Base-by-base conservation (phyloP, 768 basidiomycete species). In the Leucocoprinus birnbaumii region DNA sequence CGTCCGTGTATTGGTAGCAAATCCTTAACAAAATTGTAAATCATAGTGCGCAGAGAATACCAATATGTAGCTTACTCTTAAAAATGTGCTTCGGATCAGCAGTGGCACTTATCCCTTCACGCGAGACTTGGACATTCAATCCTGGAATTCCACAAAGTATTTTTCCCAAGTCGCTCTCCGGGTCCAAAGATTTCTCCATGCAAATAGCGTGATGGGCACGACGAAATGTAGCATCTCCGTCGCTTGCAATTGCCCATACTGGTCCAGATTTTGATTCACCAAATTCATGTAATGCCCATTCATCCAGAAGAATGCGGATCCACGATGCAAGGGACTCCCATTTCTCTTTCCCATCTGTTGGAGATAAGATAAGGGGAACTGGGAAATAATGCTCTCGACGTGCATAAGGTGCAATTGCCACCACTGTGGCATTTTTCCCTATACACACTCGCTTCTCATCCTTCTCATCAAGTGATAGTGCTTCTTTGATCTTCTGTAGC, bases 11-110 rank as follows among this genome's bases (percentile, higher is more conserved):
- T n/a, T n/a, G n/a, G n/a, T n/a, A n/a, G n/a, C n/a, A n/a, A n/a
- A n/a, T n/a, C n/a, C n/a, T n/a, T n/a, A n/a, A n/a, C n/a, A n/a
- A n/a, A n/a, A n/a, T n/a, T n/a, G n/a, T n/a, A n/a, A n/a, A n/a
- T n/a, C n/a, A n/a, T n/a, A n/a, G n/a, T n/a, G n/a, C n/a, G n/a
- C n/a, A n/a, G n/a, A n/a, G n/a, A n/a, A n/a, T 31, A 31, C 11
- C 31, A 31, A 31, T 5, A 31, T n/a, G n/a, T 11, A 31, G 11
- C 41, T n/a, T 22, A 42, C 38, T 27, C 21, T 55, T 55, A n/a
- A 55, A 10, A 24, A 55, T 40, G 34, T 55, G 54, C 31, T 55
- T 55, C 1, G 18, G 35, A 48, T 55, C 45, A 18, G 27, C 38
- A 22, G 54, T 48, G 2, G 45, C 54, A 1, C 38, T 25, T 3